Evolutionary conservation across 2,329 filamentous ascomycete genomes (phyloP), one percentile per base, ranked within the genome.

Genomic region (Nigrospora oryzae): DNA sequence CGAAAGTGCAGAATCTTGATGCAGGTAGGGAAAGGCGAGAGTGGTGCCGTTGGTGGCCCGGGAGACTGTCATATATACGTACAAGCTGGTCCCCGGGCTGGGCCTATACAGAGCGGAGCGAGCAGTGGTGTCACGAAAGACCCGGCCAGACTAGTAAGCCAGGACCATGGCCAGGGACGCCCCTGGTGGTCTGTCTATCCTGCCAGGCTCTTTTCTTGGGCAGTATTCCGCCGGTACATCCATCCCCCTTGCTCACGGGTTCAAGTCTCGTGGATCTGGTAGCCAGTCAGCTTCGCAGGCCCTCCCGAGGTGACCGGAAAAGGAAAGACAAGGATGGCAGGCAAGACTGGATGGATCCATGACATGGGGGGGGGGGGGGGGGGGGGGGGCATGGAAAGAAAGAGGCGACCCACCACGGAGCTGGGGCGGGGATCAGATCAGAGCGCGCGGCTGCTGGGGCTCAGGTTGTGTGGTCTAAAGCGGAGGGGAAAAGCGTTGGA

Each of bases 401-500:
- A 17, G 19, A 47, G 44, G 48, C 35, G 49, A 46, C 23, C 23
- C 23, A 28, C 23, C 23, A 28, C 23, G 23, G 23, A 28, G 23
- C 47, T 46, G 47, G 51, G 37, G 49, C 46, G 47, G 51, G 41
- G 46, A 45, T 50, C 48, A 51, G 23, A 28, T 28, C 50, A 54
- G 53, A 54, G 54, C 54, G 57, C 56, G 57, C 57, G 57, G 56
- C 50, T 60, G 51, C 44, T 39, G 50, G 28, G 50, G 52, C 50
- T 50, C 53, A 50, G 47, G 49, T 52, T 49, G 39, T 49, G 39
- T 43, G 34, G 11, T 19, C 30, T 35, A 33, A 16, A 42, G 12
- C 23, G 15, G 33, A 16, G 10, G 23, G 10, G 8, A 28, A 28
- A 28, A 28, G 23, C 7, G 7, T 28, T 10, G 5, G 8, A 28